Evolutionary conservation across 164 flowering plant species (phyloP).

Genomic region (Dillenia turbinata): DNA sequence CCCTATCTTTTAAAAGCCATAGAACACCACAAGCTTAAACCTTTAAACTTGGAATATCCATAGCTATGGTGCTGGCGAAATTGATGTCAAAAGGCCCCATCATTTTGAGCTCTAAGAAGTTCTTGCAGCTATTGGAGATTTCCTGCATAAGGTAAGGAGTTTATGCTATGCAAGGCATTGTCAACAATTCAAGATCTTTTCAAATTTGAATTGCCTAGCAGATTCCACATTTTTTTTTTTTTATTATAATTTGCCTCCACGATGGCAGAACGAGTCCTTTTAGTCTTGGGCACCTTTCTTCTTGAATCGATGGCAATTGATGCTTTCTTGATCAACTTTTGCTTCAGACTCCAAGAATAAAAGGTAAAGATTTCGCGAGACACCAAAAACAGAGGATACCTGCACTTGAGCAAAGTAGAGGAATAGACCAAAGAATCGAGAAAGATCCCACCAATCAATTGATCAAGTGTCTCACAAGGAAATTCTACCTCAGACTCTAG

Average conservation of each 20-base stretch:
- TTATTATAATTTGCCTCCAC: slow-evolving; percentile 45
- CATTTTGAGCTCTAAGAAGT: slow-evolving; percentile 49
- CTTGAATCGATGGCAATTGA: no score
- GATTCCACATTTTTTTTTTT: slow-evolving; percentile 18
- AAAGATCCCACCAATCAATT: no score
- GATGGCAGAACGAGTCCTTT: slow-evolving; percentile 57
- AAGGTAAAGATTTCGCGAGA: no score
- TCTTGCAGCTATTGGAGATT: slow-evolving; percentile 42
- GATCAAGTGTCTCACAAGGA: no score
- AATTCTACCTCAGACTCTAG: no score
- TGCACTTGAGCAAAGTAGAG: no score
- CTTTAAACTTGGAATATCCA: slow-evolving; percentile 37
- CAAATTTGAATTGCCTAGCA: slow-evolving; percentile 44
- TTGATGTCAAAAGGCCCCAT: slow-evolving; percentile 45
- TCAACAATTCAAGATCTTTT: slow-evolving; percentile 53
- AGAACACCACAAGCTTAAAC: slow-evolving; percentile 38
- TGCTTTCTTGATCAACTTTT: no score
- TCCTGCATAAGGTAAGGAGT: slow-evolving; percentile 46
- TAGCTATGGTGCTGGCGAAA: slow-evolving; percentile 29
- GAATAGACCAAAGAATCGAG: no score
- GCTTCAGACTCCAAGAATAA: no score
- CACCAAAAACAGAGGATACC: no score
- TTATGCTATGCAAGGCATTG: slow-evolving; percentile 53
- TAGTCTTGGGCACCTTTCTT: slow-evolving; percentile 41
- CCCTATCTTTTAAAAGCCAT: background rate